Conservation (phyloP, 2,329 filamentous ascomycete genomes). For the Colletotrichum cereale region DNA sequence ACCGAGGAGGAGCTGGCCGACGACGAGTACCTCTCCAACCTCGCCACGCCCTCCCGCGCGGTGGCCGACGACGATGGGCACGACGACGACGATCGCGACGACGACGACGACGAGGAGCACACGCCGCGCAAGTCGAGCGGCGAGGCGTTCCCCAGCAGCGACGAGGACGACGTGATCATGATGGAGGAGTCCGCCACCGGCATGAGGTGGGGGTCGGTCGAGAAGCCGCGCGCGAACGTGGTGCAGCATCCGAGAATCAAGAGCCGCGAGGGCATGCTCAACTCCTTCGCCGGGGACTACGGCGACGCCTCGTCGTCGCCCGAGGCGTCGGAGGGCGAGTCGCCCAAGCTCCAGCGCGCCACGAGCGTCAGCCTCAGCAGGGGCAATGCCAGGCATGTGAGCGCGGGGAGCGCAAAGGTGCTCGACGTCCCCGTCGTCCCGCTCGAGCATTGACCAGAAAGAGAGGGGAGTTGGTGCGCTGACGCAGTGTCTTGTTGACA, state of each 20-base stretch:
- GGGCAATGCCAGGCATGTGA: constrained; percentile 77
- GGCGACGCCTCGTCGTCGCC: constrained; percentile 43
- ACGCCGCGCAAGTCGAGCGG: constrained; percentile 57
- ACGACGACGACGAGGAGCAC: not conserved
- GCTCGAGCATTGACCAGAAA: constrained; percentile 61
- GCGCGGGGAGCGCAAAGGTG: constrained; percentile 81
- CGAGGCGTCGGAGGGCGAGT: constrained; percentile 50
- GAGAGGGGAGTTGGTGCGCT: constrained; percentile 14
- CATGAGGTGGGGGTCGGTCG: constrained; percentile 66
- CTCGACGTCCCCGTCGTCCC: constrained; percentile 73
- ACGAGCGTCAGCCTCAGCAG: constrained; percentile 77
- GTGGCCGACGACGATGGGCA: constrained; percentile 43
- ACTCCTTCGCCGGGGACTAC: constrained; percentile 54
- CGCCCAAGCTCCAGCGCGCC: constrained; percentile 69
- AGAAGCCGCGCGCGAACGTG: constrained; percentile 52
- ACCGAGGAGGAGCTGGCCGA: constrained; percentile 78
- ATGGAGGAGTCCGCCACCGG: constrained; percentile 59
- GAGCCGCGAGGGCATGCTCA: constrained; percentile 66
- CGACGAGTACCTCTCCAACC: constrained; percentile 77
- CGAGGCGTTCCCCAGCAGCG: constrained; percentile 68
- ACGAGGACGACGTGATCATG: constrained; percentile 64
- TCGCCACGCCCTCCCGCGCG: constrained; percentile 38
- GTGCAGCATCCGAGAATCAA: constrained; percentile 54
- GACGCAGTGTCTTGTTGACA: constrained; percentile 10
- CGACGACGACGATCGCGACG: not conserved